Evolutionary conservation across 1,139 yeast genomes (phyloP), one percentile per base, ranked within the genome.

Genomic region (Geotrichum aggregatum): DNA sequence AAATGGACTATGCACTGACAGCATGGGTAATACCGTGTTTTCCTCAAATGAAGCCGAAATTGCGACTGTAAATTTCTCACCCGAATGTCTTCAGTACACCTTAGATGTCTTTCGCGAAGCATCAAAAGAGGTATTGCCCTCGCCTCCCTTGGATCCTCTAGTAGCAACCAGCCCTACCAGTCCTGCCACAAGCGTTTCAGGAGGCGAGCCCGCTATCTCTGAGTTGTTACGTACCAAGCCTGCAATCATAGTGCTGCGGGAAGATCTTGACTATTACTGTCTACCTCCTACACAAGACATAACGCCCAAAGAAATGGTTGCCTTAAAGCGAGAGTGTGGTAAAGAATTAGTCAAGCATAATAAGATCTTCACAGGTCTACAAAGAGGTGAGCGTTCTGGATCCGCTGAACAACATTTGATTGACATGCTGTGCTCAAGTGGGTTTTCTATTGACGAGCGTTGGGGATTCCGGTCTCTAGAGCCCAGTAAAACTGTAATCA

Each of bases 321-420:
- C 75, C 44, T 72, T 91, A 56, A 91, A 91, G 67, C 66, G 78
- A 45, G 78, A 79, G 56, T 94, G 89, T 18, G 95, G 89, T 58
- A 73, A 80, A 57, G 16, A 33, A 18, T 68, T 73, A 56, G 74
- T 80, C 16, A 63, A 46, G 18, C 45, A 84, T 62, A 71, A 73
- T 42, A 72, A 76, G 44, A 83, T 94, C 1, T 92, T 94, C 66
- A 79, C 82, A 54, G 98, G 98, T 42, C 71, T 66, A 57, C 73
- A 62, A 56, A 60, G 62, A 36, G 58, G 74, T 67, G 60, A 61
- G 3, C 74, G 73, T 30, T 72, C 87, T 53, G 96, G 95, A 2
- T 85, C 96, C 6, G 98, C 98, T 0, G 99, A 94, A 67, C 92
- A 86, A 66, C 98, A 92, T 69, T 75, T 94, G 50, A 80, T 88